Evolutionary conservation across 495 filamentous ascomycete genomes (phyloP).

Genomic region (Penicillium taxi): DNA sequence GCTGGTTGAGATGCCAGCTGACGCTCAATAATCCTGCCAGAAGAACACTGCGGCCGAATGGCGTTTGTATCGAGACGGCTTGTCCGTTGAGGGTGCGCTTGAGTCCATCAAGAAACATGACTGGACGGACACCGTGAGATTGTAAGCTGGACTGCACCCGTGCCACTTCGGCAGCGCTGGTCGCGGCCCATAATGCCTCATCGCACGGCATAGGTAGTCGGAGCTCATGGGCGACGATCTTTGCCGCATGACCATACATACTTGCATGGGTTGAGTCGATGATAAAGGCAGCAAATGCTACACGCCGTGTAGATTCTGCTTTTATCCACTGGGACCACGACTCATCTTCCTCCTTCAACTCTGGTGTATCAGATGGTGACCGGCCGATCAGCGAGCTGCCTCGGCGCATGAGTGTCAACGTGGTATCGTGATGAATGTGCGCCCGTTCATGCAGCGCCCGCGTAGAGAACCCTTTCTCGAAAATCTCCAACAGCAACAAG

Average conservation of each 20-base stretch:
- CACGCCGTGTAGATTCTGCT: conserved; percentile 81
- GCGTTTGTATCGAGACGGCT: conserved; percentile 80
- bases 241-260: conserved; percentile 96
- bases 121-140: conserved; percentile 76
- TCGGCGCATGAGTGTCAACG: conserved; percentile 88
- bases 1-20: conserved; percentile 96
- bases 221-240: conserved; percentile 97
- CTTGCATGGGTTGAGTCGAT: conserved; percentile 94
- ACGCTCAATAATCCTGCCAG: conserved; percentile 93
- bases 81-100: conserved; percentile 85
- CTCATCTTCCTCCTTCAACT: conserved; percentile 76
- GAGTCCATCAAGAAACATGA: conserved; percentile 83
- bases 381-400: conserved; percentile 89
- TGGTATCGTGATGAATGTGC: conserved; percentile 95
- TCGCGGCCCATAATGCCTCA: conserved; percentile 88
- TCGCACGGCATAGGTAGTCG: conserved; percentile 88
- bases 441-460: conserved; percentile 87
- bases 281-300: conserved; percentile 91
- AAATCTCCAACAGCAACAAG: conserved; percentile 79
- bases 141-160: conserved; percentile 76
- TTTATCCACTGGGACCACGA: conserved; percentile 98
- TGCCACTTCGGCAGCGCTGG: conserved; percentile 78
- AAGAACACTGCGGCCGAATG: conserved; percentile 91
- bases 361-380: conserved; percentile 79
- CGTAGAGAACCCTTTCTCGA: conserved; percentile 95